Percentiles rank a stretch among this genome's conserved stretches.
These are phyloP conservation scores for Lonicera japonica DNA, from an alignment of 129 eudicot genomes.

Conservation along the genomic window DNA sequence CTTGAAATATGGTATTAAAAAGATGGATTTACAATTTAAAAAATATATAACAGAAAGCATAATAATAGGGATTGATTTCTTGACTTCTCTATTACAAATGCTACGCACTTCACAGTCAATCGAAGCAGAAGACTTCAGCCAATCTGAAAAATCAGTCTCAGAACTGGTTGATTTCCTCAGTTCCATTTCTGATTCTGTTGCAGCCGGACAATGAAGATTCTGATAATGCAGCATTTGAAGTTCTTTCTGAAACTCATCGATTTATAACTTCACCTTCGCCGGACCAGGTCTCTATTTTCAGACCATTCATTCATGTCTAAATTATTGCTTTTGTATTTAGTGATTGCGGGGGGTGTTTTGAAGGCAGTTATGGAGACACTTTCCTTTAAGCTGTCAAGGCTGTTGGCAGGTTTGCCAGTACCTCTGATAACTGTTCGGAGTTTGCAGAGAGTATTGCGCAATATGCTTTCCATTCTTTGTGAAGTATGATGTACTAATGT, in stretches of 20 bases:
- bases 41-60: too few species aligned
- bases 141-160: conserved; percentile 33
- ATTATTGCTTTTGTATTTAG: too few species aligned
- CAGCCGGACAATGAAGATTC: conserved; percentile 32
- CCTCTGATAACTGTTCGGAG: conserved; percentile 55
- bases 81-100: too few species aligned
- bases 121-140: conserved; percentile 43
- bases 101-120: conserved; percentile 35
- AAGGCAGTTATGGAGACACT: conserved; percentile 74
- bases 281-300: conserved; percentile 40
- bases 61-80: too few species aligned
- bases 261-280: conserved; percentile 40
- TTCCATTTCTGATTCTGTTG: conserved; percentile 30
- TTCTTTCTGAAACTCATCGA: conserved; percentile 35
- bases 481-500: conserved; percentile 40
- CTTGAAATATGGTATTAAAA: too few species aligned
- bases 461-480: conserved; percentile 75
- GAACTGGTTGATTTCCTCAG: conserved; percentile 47
- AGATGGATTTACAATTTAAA: too few species aligned
- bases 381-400: conserved; percentile 75
- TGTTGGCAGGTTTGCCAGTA: conserved; percentile 56
- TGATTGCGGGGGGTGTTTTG: conserved; percentile 5
- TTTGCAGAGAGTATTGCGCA: conserved; percentile 49
- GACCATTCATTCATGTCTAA: neutral
- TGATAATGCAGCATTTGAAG: conserved; percentile 31